These are phyloP conservation scores for Hortaea werneckii DNA, from an alignment of 2,329 filamentous ascomycete species.

Conservation along the genomic window DNA sequence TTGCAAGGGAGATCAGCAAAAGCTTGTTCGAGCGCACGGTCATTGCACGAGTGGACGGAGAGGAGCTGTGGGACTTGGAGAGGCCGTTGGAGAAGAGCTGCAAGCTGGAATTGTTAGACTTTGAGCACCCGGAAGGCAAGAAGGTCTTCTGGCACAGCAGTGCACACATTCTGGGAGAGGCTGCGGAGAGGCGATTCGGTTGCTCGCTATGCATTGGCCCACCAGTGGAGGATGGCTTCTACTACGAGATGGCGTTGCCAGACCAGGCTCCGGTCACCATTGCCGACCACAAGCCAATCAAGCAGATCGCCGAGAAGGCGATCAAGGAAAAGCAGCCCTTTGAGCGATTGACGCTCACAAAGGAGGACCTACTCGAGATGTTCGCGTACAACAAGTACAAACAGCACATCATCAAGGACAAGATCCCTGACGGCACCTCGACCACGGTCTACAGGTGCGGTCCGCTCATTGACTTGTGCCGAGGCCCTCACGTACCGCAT, in stretches of 20 bases:
- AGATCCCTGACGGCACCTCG: slow-evolving; percentile 76
- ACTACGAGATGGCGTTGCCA: slow-evolving; percentile 88
- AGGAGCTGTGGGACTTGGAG: slow-evolving; percentile 86
- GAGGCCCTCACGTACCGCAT: slow-evolving; percentile 87
- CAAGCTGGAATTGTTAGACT: slow-evolving; percentile 74
- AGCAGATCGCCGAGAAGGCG: slow-evolving; percentile 68
- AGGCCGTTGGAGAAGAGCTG: slow-evolving; percentile 81
- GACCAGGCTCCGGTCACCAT: slow-evolving; percentile 61
- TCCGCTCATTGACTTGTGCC: slow-evolving; percentile 87
- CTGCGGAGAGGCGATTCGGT: slow-evolving; percentile 78
- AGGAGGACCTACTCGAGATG: slow-evolving; percentile 88
- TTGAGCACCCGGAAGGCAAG: slow-evolving; percentile 67
- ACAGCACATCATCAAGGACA: slow-evolving; percentile 91
- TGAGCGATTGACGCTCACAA: slow-evolving; percentile 77
- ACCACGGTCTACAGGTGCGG: slow-evolving; percentile 94
- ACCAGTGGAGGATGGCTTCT: slow-evolving; percentile 84
- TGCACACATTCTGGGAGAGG: slow-evolving; percentile 92
- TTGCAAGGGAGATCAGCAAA: slow-evolving; percentile 73
- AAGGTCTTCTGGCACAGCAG: slow-evolving; percentile 98
- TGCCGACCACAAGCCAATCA: slow-evolving; percentile 74
- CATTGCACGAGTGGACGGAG: slow-evolving; percentile 72
- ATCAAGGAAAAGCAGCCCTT: slow-evolving; percentile 97
- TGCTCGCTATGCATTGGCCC: slow-evolving; percentile 91
- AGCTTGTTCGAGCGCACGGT: slow-evolving; percentile 78
- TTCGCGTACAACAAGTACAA: slow-evolving; percentile 98